Conservation (phyloP, 139 green algal genomes). For the Tetradesmus lagerheimii region DNA sequence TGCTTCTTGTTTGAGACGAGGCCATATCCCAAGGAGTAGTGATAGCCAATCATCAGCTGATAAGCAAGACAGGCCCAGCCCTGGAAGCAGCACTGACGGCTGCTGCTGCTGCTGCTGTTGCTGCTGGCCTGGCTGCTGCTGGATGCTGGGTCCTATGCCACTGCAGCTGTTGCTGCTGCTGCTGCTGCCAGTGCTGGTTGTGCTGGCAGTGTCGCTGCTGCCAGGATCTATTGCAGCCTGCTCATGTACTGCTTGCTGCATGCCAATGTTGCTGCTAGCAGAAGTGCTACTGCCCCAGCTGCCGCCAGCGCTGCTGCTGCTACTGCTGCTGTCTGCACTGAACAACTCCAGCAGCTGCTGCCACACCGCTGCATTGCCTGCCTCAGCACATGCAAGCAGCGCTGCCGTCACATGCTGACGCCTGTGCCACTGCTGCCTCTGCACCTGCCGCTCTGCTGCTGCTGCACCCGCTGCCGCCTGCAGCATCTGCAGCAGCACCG, state of each 20-base stretch:
- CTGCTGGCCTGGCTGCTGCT: too few species aligned
- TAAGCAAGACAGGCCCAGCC: background rate
- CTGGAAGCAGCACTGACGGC: background rate
- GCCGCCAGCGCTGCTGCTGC: background rate
- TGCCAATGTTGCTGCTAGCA: background rate
- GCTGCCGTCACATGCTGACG: background rate
- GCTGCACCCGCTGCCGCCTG: background rate
- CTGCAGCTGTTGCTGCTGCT: background rate
- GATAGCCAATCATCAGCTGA: background rate
- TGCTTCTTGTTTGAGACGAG: background rate
- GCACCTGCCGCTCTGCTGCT: background rate
- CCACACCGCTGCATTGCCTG: background rate
- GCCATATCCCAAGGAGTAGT: background rate
- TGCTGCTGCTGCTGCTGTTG: background rate
- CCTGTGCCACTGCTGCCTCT: background rate
- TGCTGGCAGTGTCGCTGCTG: background rate
- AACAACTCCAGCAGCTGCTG: background rate
- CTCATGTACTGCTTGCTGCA: background rate
- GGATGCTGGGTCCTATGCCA: too few species aligned
- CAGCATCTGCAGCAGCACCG: background rate
- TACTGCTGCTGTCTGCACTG: background rate
- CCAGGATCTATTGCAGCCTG: background rate
- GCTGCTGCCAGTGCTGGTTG: background rate
- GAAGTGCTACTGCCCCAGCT: background rate
- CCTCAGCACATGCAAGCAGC: background rate